Base-by-base conservation (phyloP, 306 rosid genomes). In the Sicyos edulis region DNA sequence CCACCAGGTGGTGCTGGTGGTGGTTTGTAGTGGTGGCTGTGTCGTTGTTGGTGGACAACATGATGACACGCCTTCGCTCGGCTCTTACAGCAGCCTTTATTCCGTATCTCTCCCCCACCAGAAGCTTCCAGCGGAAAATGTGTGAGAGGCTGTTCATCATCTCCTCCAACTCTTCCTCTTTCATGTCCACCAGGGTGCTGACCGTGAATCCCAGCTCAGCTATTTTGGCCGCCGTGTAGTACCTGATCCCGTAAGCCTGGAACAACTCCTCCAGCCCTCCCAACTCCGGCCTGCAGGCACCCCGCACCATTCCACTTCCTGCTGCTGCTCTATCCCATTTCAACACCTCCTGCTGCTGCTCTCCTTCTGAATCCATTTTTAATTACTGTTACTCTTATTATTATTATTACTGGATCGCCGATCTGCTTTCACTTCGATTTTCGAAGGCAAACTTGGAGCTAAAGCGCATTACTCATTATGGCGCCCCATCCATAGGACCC, bases 401-500 rank as follows among this genome's bases (percentile, higher is more conserved):
- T 26, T 26, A 26, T 26, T 26, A 26, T n/a, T n/a, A n/a, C n/a
- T 64, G 80, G 68, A 60, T 78, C 74, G 32, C 80, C 53, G 47
- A 82, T 81, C 73, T 29, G 77, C 60, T 76, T 83, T 90, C 88
- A 66, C 29, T 7, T 14, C 29, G 11, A 80, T 91, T 52, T 93
- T 16, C 99, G 95, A 91, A 93, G 89, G 92, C 91, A 93, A 93
- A 93, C 99, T 93, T 93, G 92, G 87, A 83, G 49, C 74, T 71
- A 76, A 67, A 70, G 80, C 91, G 86, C 97, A 93, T 79, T 22
- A 87, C n/a, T n/a, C n/a, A 80, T 73, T 81, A 14, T 15, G 3
- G 96, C 92, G 81, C 83, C 52, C 0, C 88, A 82, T 91, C 99
- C 96, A 88, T 91, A 93, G 99, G 97, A 84, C 88, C 98, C 83